These are phyloP conservation scores for Amphicarpaea edgeworthii DNA, from an alignment of 306 rosid species.

Conservation along the genomic window DNA sequence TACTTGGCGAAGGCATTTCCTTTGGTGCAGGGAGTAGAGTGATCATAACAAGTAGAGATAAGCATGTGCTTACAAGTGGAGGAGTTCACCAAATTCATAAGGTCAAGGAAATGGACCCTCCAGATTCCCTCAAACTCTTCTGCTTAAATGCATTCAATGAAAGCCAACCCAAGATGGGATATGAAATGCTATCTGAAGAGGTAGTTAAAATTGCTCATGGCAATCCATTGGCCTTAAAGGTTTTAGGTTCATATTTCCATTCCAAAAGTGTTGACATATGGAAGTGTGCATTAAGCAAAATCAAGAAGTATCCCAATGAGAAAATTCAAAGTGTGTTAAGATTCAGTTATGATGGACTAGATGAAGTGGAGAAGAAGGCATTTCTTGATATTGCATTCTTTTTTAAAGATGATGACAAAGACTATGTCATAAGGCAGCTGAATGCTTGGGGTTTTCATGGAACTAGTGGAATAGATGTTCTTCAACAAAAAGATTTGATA, in stretches of 20 bases:
- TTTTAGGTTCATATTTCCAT: slow-evolving; percentile 37
- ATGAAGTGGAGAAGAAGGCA: background rate
- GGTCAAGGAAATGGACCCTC: background rate
- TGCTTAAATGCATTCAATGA: slow-evolving; percentile 30
- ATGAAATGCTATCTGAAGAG: slow-evolving; percentile 6
- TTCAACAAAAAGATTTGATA: background rate
- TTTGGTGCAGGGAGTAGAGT: slow-evolving; percentile 25
- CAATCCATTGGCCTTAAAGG: slow-evolving; percentile 39
- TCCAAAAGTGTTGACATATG: slow-evolving; percentile 15
- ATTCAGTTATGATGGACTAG: slow-evolving; percentile 38
- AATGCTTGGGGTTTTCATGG: slow-evolving; percentile 1
- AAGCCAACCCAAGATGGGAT: background rate
- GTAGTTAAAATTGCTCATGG: slow-evolving; percentile 28
- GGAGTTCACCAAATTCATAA: background rate
- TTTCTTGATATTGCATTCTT: slow-evolving; percentile 49
- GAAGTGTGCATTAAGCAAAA: background rate
- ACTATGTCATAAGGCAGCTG: background rate
- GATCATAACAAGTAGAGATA: slow-evolving; percentile 39
- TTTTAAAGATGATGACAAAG: background rate
- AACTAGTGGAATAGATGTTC: background rate
- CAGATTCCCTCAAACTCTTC: slow-evolving; percentile 26
- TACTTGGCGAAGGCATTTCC: background rate
- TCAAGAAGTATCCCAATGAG: background rate
- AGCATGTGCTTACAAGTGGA: background rate
- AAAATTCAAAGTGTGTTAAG: background rate